Percentiles rank a stretch among this genome's conserved stretches.
These are phyloP conservation scores for Leccinum boreale DNA, from an alignment of 768 basidiomycete genomes.

Conservation along the genomic window DNA sequence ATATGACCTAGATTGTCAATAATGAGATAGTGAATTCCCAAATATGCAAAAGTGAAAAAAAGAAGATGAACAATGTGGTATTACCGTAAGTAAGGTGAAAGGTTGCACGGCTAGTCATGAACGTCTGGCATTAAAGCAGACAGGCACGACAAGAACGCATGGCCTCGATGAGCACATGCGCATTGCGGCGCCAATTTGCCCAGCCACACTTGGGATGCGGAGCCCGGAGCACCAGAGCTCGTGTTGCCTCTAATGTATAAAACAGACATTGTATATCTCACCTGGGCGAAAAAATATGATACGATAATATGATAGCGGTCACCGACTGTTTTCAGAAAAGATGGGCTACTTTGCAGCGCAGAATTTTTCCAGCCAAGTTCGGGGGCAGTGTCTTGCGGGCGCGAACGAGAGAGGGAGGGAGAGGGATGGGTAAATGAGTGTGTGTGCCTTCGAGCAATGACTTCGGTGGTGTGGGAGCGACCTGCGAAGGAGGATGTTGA, in stretches of 20 bases:
- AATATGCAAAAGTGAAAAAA: background rate
- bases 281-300: constrained; percentile 3
- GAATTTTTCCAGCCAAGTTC: background rate
- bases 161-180: background rate
- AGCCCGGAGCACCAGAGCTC: background rate
- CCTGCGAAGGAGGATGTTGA: background rate
- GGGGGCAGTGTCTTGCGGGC: background rate
- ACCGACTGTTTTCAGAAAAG: no score
- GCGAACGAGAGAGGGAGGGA: background rate
- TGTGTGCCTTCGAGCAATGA: background rate
- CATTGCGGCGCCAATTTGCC: background rate
- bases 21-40: background rate
- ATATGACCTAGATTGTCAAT: background rate
- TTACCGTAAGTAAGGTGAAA: constrained; percentile 3
- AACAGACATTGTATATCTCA: constrained; percentile 4
- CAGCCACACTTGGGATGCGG: no score
- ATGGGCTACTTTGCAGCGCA: background rate
- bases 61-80: background rate
- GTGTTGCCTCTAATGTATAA: background rate
- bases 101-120: background rate
- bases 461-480: background rate
- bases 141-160: background rate
- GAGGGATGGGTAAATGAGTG: constrained; percentile 7
- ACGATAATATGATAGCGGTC: background rate
- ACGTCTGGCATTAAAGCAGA: background rate